Evolutionary conservation across 805 yeast genomes (phyloP), one percentile per base, ranked within the genome.

Genomic region (Kluyveromyces lactis): DNA sequence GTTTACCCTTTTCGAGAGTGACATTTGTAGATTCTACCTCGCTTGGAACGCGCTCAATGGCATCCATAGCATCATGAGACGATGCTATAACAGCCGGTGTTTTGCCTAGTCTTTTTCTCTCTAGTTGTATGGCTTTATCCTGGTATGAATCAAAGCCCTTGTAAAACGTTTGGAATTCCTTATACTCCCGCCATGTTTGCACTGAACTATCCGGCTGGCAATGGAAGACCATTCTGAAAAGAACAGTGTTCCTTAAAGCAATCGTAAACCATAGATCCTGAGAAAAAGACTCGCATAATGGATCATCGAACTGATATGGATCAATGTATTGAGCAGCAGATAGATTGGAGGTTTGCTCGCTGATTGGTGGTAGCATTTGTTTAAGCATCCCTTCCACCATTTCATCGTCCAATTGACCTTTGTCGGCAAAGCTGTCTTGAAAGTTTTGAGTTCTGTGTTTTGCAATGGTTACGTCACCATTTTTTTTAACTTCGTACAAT

Each of bases 181-280:
- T 89, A 59, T 86, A 92, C 41, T 86, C 95, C 41, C 73, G 73
- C 99, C 99, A 92, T 0, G 87, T 73, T 18, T 70, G 70, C n/a
- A 90, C 97, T 5, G 76, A 69, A 57, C 90, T 86, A 60, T 92
- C 98, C 0, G 99, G 99, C 56, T 94, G 98, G 45, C 86, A 78
- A 47, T 89, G 89, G 71, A 92, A 92, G 1, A 92, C 84, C 58
- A 81, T 68, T 44, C 96, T 71, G 64, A 75, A 92, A 1, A 94
- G 65, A 43, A 75, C 69, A 0, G 97, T 86, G 54, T 92, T 92
- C 51, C 89, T 71, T 39, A 81, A 66, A 0, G 98, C 97, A 51
- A 75, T 77, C 4, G 80, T 80, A 56, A 71, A 74, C 96, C 96
- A 90, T 6, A 80, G 58, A 50, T 86, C 96, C 50, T 84, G 89